Evolutionary conservation across 257 asterid genomes (phyloP).

Genomic region (Primulina huaijiensis): DNA sequence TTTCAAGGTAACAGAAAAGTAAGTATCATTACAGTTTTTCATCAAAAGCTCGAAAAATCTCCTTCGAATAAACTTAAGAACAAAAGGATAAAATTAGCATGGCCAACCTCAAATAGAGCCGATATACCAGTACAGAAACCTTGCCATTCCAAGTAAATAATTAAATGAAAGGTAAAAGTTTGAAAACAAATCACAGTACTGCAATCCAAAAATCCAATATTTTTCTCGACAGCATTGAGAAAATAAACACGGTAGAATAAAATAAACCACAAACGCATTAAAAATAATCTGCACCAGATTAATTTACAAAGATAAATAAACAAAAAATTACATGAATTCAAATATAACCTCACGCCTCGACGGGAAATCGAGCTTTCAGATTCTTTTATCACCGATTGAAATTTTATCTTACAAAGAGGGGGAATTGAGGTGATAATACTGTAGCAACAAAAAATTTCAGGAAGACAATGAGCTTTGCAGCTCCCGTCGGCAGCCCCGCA

Average conservation of each 20-base stretch:
- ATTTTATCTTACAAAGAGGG: constrained; percentile 3
- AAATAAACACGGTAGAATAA: background rate
- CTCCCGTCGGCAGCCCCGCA: background rate
- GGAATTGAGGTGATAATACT: background rate
- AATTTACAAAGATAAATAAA: background rate
- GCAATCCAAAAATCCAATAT: background rate
- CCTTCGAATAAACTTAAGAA: background rate
- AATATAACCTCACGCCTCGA: constrained; percentile 11
- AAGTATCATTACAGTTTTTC: background rate
- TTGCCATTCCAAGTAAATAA: background rate
- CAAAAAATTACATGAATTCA: background rate
- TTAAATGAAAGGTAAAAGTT: background rate
- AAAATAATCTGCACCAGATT: background rate
- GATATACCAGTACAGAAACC: background rate
- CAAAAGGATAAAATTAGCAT: background rate
- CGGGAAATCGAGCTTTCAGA: constrained; percentile 17
- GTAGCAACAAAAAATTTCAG: background rate
- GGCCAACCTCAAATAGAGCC: background rate
- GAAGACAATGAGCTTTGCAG: background rate
- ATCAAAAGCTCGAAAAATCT: background rate
- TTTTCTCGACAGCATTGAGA: background rate
- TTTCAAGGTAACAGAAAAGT: constrained; percentile 6
- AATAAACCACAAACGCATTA: background rate
- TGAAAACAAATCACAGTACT: too few species aligned
- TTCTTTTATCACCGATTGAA: constrained; percentile 15